Percentiles rank a stretch among this genome's conserved stretches.
Conservation (phyloP, 2,329 filamentous ascomycete species). For the Zymoseptoria tritici region DNA sequence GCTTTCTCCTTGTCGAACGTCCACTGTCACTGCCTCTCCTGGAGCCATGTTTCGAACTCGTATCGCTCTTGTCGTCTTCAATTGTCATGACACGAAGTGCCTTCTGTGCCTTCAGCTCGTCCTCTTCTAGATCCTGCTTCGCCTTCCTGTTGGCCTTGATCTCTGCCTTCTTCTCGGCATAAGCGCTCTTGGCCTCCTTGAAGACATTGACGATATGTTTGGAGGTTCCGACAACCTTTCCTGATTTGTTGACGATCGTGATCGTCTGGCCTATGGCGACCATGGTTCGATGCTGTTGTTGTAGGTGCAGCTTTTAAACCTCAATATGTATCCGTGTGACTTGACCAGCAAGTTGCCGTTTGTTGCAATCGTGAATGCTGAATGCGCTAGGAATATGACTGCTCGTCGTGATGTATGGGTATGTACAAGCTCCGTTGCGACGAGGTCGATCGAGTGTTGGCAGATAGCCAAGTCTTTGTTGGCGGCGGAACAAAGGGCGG, state of each 20-base stretch:
- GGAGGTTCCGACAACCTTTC: slow-evolving; percentile 83
- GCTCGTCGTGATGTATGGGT: not conserved
- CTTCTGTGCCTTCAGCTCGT: slow-evolving; percentile 53
- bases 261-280: slow-evolving; percentile 60
- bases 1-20: slow-evolving; percentile 17
- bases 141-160: slow-evolving; percentile 63
- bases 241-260: slow-evolving; percentile 83
- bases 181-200: slow-evolving; percentile 83
- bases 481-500: not conserved
- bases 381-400: not conserved
- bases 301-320: not conserved
- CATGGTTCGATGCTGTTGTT: slow-evolving; percentile 7
- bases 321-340: not conserved
- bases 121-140: slow-evolving; percentile 35
- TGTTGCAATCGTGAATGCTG: not conserved
- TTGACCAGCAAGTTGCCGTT: slow-evolving; percentile 8
- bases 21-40: slow-evolving; percentile 21
- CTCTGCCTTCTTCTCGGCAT: slow-evolving; percentile 79
- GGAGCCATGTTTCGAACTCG: slow-evolving; percentile 19
- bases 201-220: slow-evolving; percentile 86
- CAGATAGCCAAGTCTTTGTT: not conserved
- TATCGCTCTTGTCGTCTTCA: slow-evolving; percentile 36
- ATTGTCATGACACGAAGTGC: slow-evolving; percentile 45
- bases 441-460: not conserved
- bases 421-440: not conserved